phyloP scores from a whole-genome alignment of 495 filamentous ascomycete species.

The Penicilliopsis zonata region DNA sequence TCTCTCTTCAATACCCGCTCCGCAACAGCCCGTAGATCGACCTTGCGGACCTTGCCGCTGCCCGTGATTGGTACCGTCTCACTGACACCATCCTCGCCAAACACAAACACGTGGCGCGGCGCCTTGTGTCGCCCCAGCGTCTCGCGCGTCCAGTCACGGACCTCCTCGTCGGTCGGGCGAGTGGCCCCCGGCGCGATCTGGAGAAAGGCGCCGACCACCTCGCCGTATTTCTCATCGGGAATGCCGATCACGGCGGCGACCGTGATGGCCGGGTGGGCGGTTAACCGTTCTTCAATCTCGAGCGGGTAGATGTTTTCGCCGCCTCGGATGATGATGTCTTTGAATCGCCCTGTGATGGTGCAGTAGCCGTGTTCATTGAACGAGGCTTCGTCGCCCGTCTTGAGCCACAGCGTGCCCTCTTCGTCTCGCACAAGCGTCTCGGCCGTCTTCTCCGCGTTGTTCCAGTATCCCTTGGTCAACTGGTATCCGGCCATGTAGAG shows the following conservation, averaged over 20 bases:
- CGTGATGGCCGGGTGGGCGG: conserved; percentile 40
- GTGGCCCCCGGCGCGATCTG: conserved; percentile 12
- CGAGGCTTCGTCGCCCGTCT: conserved; percentile 14
- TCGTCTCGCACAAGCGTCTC: conserved; percentile 43
- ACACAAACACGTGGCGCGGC: conserved; percentile 52
- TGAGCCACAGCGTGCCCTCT: conserved; percentile 11
- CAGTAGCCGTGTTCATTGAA: conserved; percentile 12
- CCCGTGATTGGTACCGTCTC: conserved; percentile 49
- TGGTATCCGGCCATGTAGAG: conserved; percentile 63
- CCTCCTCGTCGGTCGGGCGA: conserved; percentile 33
- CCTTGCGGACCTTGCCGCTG: conserved; percentile 59
- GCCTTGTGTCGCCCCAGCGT: conserved; percentile 57
- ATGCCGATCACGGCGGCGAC: conserved; percentile 52
- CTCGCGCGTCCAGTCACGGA: conserved; percentile 46
- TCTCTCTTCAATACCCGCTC: too few relatives aligned
- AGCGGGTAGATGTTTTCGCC: conserved; percentile 78
- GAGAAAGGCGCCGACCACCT: conserved; percentile 55
- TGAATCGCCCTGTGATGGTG: conserved; percentile 42
- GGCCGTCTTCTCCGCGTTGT: conserved; percentile 46
- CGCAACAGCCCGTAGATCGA: too few relatives aligned
- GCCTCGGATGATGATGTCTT: conserved; percentile 67
- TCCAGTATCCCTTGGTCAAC: conserved; percentile 77
- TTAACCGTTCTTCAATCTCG: conserved; percentile 58
- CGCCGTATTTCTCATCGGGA: conserved; percentile 49
- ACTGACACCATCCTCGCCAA: conserved; percentile 48